phyloP scores from a whole-genome alignment of 768 basidiomycete genomes.

The Trametes cinnabarina region DNA sequence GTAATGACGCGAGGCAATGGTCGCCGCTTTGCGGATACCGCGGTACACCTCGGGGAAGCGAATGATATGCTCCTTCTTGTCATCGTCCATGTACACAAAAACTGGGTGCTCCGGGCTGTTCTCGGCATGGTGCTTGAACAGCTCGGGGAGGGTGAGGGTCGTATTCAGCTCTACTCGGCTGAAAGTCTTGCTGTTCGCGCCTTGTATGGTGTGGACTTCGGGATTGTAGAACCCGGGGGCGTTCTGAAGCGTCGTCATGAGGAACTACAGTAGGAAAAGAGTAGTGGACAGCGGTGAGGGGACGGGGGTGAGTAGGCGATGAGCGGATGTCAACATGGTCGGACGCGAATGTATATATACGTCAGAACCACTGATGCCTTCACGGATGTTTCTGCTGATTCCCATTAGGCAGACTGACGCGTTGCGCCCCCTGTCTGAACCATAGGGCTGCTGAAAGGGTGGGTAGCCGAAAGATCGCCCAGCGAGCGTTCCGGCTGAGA shows the following conservation, averaged over 20 bases:
- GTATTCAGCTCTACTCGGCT: constrained; percentile 34
- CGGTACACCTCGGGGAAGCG: constrained; percentile 28
- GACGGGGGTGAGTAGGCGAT: background rate
- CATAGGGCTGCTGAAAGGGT: background rate
- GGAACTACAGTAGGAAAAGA: background rate
- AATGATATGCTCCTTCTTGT: constrained; percentile 18
- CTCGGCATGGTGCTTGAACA: constrained; percentile 36
- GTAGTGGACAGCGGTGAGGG: background rate
- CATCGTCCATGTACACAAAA: constrained; percentile 26
- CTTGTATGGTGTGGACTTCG: constrained; percentile 25
- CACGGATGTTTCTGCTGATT: background rate
- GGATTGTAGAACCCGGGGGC: constrained; percentile 11
- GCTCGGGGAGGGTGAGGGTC: constrained; percentile 33
- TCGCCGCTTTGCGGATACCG: constrained; percentile 29
- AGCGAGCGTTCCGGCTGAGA: background rate
- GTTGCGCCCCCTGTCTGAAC: background rate
- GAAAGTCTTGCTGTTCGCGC: constrained; percentile 30
- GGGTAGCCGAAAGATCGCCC: background rate
- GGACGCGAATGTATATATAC: constrained; percentile 3
- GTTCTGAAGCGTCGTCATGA: constrained; percentile 1
- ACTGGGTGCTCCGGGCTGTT: constrained; percentile 34
- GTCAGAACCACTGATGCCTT: background rate
- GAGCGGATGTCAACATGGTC: background rate
- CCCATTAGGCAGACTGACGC: background rate
- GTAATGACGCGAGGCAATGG: constrained; percentile 16